These are phyloP conservation scores for Lasiodiplodia gonubiensis DNA, from an alignment of 2,329 filamentous ascomycete species.

Conservation along the genomic window DNA sequence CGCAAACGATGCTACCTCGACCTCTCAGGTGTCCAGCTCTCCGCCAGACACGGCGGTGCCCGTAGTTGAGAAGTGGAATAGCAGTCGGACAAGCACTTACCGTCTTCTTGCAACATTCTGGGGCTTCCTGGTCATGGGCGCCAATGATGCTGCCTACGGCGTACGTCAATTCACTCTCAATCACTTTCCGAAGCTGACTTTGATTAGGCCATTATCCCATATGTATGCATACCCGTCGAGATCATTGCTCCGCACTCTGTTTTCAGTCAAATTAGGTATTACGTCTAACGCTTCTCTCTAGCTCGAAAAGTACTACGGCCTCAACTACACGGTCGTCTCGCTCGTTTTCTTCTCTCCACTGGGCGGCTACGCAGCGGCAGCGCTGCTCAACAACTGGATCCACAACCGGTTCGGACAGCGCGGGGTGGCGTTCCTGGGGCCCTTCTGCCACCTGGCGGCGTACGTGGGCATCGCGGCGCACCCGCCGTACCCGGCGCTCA, in stretches of 20 bases:
- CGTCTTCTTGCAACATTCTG: constrained; percentile 65
- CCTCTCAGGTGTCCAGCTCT: not conserved
- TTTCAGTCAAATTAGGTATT: not conserved
- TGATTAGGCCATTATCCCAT: constrained; percentile 54
- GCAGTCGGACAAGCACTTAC: constrained; percentile 62
- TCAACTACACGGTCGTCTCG: constrained; percentile 68
- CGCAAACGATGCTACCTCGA: not conserved
- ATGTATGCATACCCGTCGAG: constrained; percentile 41
- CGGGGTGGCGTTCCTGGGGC: constrained; percentile 71
- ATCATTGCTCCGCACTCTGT: not conserved
- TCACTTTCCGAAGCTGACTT: not conserved
- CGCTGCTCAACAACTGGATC: constrained; percentile 48
- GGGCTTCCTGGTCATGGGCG: constrained; percentile 68
- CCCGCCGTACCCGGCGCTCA: constrained; percentile 71
- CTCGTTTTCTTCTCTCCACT: constrained; percentile 71
- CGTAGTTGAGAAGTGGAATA: constrained; percentile 66
- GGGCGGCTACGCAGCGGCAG: constrained; percentile 57
- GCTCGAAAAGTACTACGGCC: constrained; percentile 66
- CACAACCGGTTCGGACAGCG: constrained; percentile 66
- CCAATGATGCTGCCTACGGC: constrained; percentile 71
- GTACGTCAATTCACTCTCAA: constrained; percentile 46
- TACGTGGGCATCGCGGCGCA: constrained; percentile 70
- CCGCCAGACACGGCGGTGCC: constrained; percentile 1
- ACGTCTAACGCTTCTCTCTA: constrained; percentile 35
- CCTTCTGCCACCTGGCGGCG: constrained; percentile 65